Conservation (phyloP, 208 protist species). For the Leishmania martiniquensis region DNA sequence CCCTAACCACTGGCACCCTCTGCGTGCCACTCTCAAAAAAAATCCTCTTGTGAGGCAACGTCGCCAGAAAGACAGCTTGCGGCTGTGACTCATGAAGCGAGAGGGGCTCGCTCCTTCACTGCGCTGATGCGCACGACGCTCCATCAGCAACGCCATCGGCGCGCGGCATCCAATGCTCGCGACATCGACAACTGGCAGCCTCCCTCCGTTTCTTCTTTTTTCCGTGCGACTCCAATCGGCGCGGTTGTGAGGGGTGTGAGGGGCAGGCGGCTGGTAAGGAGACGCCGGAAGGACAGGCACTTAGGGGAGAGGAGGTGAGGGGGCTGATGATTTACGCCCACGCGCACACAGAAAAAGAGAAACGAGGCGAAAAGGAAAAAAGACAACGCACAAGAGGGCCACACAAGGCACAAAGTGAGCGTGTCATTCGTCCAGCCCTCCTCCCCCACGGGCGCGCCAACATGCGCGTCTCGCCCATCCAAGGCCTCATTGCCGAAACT, state of each 20-base stretch:
- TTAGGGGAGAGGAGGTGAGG: not conserved
- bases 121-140: not conserved
- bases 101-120: too few relatives aligned
- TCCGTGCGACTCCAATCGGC: not conserved
- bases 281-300: not conserved
- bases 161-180: not conserved
- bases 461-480: not conserved
- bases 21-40: not conserved
- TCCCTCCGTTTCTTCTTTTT: not conserved
- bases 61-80: not conserved
- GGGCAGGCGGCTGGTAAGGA: not conserved
- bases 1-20: not conserved
- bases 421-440: not conserved
- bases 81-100: too few relatives aligned
- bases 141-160: not conserved
- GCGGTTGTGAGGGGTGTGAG: not conserved
- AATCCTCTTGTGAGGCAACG: not conserved
- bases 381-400: too few relatives aligned
- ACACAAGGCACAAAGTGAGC: not conserved
- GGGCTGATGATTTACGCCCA: not conserved
- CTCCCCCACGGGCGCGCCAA: not conserved
- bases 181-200: not conserved
- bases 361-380: too few relatives aligned
- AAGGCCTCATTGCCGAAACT: not conserved
- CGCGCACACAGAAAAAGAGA: not conserved